Conservation (phyloP, 192 early-diverging fungal species). For the Linnemannia exigua region DNA sequence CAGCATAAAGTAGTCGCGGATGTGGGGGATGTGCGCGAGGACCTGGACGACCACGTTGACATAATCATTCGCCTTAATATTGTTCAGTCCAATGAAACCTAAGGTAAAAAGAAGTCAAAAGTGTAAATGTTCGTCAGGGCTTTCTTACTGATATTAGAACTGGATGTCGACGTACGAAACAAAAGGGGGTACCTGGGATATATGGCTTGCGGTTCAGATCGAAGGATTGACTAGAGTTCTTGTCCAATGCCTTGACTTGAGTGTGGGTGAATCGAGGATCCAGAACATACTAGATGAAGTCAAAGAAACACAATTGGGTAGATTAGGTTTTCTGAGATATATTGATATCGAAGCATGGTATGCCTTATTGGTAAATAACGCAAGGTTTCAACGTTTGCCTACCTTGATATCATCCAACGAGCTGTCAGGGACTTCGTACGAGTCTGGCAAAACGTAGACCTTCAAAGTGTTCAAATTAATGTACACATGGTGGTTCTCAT, state of each 20-base stretch:
- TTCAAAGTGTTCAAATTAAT: constrained; percentile 90
- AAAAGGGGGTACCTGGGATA: constrained; percentile 71
- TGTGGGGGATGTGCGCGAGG: constrained; percentile 85
- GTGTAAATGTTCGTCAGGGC: background rate
- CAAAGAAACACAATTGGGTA: too few relatives aligned
- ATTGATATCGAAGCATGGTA: background rate
- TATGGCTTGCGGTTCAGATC: constrained; percentile 92
- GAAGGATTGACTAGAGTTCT: constrained; percentile 66
- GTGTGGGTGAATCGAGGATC: constrained; percentile 82
- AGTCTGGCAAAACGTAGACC: constrained; percentile 94
- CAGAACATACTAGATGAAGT: constrained; percentile 76
- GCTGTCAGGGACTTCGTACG: constrained; percentile 88
- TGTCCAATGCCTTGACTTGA: constrained; percentile 80
- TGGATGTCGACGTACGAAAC: background rate
- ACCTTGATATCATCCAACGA: constrained; percentile 96
- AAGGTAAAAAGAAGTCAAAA: background rate
- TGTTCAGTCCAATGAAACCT: constrained; percentile 96
- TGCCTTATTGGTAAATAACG: background rate
- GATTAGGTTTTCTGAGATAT: too few relatives aligned
- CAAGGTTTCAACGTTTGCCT: background rate
- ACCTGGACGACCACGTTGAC: constrained; percentile 94
- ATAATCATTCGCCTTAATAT: constrained; percentile 95
- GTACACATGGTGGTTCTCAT: constrained; percentile 97
- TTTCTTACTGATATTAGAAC: background rate
- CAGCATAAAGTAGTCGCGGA: constrained; percentile 88